A percentile compares a stretch with the other conserved stretches of the same genome.
phyloP scores from a whole-genome alignment of 495 filamentous ascomycete species.

The Neurospora sp. region DNA sequence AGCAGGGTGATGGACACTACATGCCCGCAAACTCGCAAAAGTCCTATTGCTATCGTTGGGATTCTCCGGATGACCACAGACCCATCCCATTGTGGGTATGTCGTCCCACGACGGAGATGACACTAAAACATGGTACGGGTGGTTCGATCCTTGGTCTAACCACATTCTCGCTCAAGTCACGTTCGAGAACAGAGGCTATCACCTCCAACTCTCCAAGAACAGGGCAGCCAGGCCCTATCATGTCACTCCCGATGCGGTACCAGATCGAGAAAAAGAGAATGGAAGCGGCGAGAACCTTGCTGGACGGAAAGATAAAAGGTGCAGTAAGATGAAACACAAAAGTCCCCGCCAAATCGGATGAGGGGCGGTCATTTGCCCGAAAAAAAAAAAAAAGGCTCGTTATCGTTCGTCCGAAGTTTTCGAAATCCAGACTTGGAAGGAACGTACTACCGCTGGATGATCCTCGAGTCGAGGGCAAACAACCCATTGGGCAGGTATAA shows the following conservation, averaged over 20 bases:
- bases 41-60: not conserved
- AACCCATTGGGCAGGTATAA: not conserved
- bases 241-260: not conserved
- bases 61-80: not conserved
- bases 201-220: not conserved
- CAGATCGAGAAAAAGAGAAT: not conserved
- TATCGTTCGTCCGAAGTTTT: not conserved
- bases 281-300: slow-evolving; percentile 3
- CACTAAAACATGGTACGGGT: not conserved
- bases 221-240: not conserved
- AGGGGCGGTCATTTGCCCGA: not conserved
- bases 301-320: not conserved
- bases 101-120: not conserved
- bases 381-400: not conserved
- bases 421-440: not conserved
- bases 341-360: not conserved
- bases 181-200: not conserved
- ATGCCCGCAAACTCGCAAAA: not conserved
- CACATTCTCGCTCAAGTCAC: not conserved
- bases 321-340: not conserved
- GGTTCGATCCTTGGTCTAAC: not conserved
- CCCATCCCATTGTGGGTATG: not conserved
- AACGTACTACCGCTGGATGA: not conserved
- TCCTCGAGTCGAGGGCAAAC: not conserved
- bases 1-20: not conserved